Percentiles rank a stretch among this genome's conserved stretches.
Conservation (phyloP, 805 yeast species). For the Saccharomyces kudriavzevii region DNA sequence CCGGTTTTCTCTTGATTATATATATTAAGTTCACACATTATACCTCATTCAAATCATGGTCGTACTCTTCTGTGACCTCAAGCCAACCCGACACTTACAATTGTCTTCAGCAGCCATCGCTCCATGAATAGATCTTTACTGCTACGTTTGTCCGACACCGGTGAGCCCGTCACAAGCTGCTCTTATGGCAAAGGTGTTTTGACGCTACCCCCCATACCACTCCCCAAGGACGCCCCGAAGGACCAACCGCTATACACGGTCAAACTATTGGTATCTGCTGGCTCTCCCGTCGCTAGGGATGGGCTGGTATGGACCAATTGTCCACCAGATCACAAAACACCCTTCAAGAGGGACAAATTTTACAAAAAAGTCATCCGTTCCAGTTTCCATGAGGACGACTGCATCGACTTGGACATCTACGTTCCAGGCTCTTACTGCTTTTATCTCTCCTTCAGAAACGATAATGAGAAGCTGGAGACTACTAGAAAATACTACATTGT, state of each 20-base stretch:
- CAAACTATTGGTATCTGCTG: conserved; percentile 62
- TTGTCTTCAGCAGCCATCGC: background rate
- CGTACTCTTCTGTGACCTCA: background rate
- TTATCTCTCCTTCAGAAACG: conserved; percentile 50
- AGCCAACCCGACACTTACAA: background rate
- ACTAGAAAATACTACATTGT: conserved; percentile 65
- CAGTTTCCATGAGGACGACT: conserved; percentile 57
- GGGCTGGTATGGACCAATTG: conserved; percentile 71
- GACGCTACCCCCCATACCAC: conserved; percentile 34
- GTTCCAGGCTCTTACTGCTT: conserved; percentile 76
- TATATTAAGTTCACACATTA: background rate
- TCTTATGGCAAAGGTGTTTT: conserved; percentile 33
- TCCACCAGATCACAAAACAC: conserved; percentile 38
- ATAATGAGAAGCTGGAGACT: conserved; percentile 31
- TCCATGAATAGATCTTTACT: conserved; percentile 27
- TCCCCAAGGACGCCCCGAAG: conserved; percentile 28
- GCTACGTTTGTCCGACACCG: conserved; percentile 30
- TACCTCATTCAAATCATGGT: background rate
- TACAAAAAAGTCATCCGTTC: conserved; percentile 42
- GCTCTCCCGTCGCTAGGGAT: conserved; percentile 60
- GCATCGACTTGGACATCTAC: conserved; percentile 52
- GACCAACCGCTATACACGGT: conserved; percentile 44
- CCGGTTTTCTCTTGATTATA: background rate
- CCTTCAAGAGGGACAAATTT: conserved; percentile 52
- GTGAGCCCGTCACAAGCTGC: conserved; percentile 29